Evolutionary conservation across 371 early-diverging fungal species (phyloP), one percentile per base, ranked within the genome.

Genomic region (Mortierella sp.): DNA sequence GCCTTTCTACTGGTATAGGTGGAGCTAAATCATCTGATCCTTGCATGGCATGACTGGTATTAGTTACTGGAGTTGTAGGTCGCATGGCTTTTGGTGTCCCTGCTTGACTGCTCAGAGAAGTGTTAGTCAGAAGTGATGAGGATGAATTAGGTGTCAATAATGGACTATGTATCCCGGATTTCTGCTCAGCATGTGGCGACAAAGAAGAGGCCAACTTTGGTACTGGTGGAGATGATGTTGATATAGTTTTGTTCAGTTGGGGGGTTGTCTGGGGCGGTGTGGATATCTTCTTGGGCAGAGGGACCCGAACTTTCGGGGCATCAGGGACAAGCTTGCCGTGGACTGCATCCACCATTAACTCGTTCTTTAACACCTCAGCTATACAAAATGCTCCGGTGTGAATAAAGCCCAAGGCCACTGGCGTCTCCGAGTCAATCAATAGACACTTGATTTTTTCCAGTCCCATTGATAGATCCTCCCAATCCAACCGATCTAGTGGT

Each of bases 381-480:
- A 74, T 54, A 26, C 58, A 63, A 1, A 22, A 51, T 2, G 66
- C 32, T 19, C 62, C 69, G 2, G 57, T 58, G 5, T 70, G 70
- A 43, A 79, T 55, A 42, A 66, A 51, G 1, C 51, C 70, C 13
- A 66, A 56, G 2, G 79, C 70, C 13, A 62, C 74, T 0, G 4
- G 42, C 7, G 32, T 22, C 8, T 79, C 79, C 7, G 51, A 57
- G 0, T 47, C 64, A 15, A 28, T 51, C 47, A 74, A n/a, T 19
- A 66, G 6, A 3, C 7, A 40, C 57, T 69, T 73, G 40, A 79
- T 57, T 47, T 73, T 73, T 19, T 69, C 73, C 13, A 54, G 22
- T 2, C 79, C 79, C 65, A 73, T 66, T 19, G 58, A 13, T n/a
- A 79, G 23, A 34, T 79, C 79, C 4, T 74, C 79, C 79, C 79